These are phyloP conservation scores for Penicillium sp. DNA, from an alignment of 2,329 filamentous ascomycete genomes.

Conservation along the genomic window DNA sequence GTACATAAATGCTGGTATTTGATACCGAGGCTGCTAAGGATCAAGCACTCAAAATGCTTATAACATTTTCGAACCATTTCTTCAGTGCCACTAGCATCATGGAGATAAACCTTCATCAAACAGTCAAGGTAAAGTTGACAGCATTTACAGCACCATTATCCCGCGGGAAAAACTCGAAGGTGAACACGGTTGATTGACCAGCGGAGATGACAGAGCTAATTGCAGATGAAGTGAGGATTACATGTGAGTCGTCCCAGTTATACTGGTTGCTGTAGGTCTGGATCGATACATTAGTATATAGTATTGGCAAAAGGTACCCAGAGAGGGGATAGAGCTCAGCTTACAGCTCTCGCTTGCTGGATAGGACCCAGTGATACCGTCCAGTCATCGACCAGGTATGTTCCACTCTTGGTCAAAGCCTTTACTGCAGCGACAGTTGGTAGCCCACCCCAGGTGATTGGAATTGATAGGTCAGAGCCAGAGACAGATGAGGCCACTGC, in stretches of 20 bases:
- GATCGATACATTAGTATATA: not conserved
- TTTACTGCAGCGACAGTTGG: conserved; percentile 52
- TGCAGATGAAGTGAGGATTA: conserved; percentile 49
- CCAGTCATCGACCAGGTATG: conserved; percentile 56
- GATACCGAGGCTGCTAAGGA: not conserved
- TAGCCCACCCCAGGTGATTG: conserved; percentile 53
- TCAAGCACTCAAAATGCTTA: not conserved
- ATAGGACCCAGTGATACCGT: conserved; percentile 54
- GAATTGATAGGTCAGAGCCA: conserved; percentile 47
- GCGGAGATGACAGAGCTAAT: conserved; percentile 49
- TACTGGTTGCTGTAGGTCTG: conserved; percentile 53
- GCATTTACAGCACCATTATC: conserved; percentile 46
- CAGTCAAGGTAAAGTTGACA: conserved; percentile 50
- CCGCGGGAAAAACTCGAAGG: conserved; percentile 56
- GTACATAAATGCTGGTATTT: conserved; percentile 1
- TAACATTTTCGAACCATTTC: not conserved
- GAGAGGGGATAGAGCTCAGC: not conserved
- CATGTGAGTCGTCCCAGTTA: conserved; percentile 48
- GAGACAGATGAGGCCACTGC: conserved; percentile 33
- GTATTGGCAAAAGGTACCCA: not conserved
- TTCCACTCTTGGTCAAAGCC: conserved; percentile 49
- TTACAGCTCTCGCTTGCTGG: conserved; percentile 47
- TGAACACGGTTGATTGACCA: conserved; percentile 49
- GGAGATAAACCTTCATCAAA: conserved; percentile 23
- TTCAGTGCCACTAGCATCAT: not conserved